Evolutionary conservation across 345 rosid species (phyloP).

Genomic region (Rhizophora mangle): DNA sequence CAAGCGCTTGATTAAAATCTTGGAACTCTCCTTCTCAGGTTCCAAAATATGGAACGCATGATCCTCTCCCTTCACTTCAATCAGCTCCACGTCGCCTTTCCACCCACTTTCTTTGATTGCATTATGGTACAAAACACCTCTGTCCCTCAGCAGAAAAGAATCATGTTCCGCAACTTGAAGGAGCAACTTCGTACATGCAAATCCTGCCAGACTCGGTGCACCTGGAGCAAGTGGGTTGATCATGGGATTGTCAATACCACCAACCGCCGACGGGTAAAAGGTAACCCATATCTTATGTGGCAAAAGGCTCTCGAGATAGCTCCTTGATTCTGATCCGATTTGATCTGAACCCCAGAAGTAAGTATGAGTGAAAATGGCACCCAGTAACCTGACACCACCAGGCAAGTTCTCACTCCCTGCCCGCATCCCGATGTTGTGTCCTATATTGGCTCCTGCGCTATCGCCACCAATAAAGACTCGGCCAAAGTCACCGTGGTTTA

Average conservation of each 20-base stretch:
- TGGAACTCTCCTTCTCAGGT: slow-evolving; percentile 27
- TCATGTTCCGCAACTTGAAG: slow-evolving; percentile 34
- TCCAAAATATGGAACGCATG: slow-evolving; percentile 32
- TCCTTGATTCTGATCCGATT: slow-evolving; percentile 27
- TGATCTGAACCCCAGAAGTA: slow-evolving; percentile 53
- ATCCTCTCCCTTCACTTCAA: slow-evolving; percentile 29
- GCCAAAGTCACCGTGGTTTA: slow-evolving; percentile 1
- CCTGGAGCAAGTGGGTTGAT: slow-evolving; percentile 24
- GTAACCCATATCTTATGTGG: slow-evolving; percentile 19
- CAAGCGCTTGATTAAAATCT: slow-evolving; percentile 28
- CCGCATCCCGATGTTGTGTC: slow-evolving; percentile 24
- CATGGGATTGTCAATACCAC: slow-evolving; percentile 25
- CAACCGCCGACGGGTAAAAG: slow-evolving; percentile 18
- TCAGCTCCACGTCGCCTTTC: slow-evolving; percentile 26
- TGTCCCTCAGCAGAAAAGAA: slow-evolving; percentile 4
- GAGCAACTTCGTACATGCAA: slow-evolving; percentile 28
- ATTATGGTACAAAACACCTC: slow-evolving; percentile 24
- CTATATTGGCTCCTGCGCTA: slow-evolving; percentile 12
- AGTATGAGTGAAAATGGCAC: slow-evolving; percentile 38
- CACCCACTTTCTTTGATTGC: slow-evolving; percentile 30
- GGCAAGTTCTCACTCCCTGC: slow-evolving; percentile 23
- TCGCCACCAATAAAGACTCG: slow-evolving; percentile 3
- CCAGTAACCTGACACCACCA: slow-evolving; percentile 28
- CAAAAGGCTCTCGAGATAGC: slow-evolving; percentile 11
- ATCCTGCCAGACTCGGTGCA: slow-evolving; percentile 25